Percentiles rank a stretch among this genome's conserved stretches.
Evolutionary conservation across 352 stramenopile species (phyloP).

Genomic region (Globisporangium cystogenes): DNA sequence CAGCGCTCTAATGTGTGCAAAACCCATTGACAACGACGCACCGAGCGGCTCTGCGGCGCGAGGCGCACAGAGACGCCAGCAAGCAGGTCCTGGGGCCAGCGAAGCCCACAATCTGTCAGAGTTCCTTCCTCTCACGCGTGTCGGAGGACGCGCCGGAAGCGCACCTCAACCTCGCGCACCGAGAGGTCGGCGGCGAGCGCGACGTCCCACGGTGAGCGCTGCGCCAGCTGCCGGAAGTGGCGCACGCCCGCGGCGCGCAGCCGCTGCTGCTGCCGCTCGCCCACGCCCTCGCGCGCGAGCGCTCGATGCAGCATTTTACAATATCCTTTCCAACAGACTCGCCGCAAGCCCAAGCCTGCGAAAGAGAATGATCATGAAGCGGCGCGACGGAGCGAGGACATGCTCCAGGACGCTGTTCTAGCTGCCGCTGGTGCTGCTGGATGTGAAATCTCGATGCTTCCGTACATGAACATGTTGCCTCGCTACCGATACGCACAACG

Average conservation of each 20-base stretch:
- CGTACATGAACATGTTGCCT: no score
- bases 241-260: constrained; percentile 49
- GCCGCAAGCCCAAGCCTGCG: not conserved
- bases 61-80: constrained; percentile 48
- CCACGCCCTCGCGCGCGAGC: constrained; percentile 47
- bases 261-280: constrained; percentile 31
- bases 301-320: constrained; percentile 49
- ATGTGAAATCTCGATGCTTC: no score
- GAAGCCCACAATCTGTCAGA: no score
- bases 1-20: no score
- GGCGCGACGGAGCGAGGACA: no score
- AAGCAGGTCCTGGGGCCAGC: constrained; percentile 35
- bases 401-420: no score
- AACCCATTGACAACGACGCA: constrained; percentile 13
- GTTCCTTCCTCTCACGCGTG: no score
- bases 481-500: no score
- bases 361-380: not conserved
- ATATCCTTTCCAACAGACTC: not conserved
- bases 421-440: no score
- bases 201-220: constrained; percentile 53
- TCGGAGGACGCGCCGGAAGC: no score
- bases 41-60: constrained; percentile 32
- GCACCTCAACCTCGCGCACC: constrained; percentile 48
- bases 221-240: constrained; percentile 45
- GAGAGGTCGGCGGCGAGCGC: constrained; percentile 62